Conservation (phyloP, 2,329 filamentous ascomycete genomes). For the Hortaea sp. region DNA sequence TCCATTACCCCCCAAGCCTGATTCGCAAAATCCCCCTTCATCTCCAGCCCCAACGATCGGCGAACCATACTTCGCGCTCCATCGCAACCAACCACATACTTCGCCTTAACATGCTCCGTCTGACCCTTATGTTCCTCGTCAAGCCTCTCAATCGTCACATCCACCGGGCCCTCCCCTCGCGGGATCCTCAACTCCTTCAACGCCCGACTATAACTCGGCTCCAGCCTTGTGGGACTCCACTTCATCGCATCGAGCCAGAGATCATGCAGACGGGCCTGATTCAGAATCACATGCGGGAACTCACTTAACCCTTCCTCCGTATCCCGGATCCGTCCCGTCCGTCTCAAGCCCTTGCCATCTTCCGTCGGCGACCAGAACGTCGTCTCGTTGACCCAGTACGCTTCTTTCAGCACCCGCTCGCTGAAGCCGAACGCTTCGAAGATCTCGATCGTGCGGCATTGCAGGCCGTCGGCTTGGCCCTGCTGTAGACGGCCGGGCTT, state of each 20-base stretch:
- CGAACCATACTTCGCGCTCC: constrained; percentile 24
- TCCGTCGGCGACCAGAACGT: constrained; percentile 51
- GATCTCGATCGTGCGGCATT: constrained; percentile 61
- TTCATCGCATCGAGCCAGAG: constrained; percentile 29
- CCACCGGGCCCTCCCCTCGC: constrained; percentile 38
- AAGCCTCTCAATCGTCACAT: constrained; percentile 34
- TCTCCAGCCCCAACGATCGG: constrained; percentile 20
- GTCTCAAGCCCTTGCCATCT: constrained; percentile 43
- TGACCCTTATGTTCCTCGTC: constrained; percentile 22
- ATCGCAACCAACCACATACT: constrained; percentile 28
- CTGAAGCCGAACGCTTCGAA: constrained; percentile 61
- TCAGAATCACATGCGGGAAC: constrained; percentile 57
- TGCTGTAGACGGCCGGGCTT: constrained; percentile 22
- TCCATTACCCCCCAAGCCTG: constrained; percentile 28
- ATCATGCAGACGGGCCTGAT: constrained; percentile 60
- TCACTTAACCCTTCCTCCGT: constrained; percentile 51
- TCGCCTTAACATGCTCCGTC: constrained; percentile 21
- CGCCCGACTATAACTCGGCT: constrained; percentile 20
- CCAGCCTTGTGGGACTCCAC: constrained; percentile 19
- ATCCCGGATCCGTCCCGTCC: constrained; percentile 53
- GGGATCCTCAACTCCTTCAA: constrained; percentile 17
- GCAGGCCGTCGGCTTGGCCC: constrained; percentile 45
- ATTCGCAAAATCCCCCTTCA: constrained; percentile 27
- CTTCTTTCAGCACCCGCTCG: constrained; percentile 54
- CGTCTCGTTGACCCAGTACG: constrained; percentile 60